Evolutionary conservation across 441 rosid species (phyloP).

Genomic region (Melastoma candidum): DNA sequence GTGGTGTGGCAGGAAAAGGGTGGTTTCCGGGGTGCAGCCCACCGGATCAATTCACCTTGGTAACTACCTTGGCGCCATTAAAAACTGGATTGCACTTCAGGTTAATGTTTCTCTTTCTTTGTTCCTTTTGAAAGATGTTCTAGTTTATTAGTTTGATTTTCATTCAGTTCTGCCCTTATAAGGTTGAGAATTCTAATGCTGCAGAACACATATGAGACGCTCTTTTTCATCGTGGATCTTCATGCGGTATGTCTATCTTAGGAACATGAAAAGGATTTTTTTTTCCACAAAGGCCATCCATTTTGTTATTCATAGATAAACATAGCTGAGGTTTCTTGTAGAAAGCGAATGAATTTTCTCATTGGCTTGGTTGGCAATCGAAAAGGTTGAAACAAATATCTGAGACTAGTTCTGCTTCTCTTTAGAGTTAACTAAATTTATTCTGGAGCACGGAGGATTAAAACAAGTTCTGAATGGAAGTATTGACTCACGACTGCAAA

Average conservation of each 20-base stretch:
- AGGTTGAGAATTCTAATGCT: conserved; percentile 6
- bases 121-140: background rate
- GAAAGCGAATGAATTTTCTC: no score
- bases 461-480: no score
- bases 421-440: no score
- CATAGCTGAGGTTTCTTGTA: no score
- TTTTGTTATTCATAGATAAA: background rate
- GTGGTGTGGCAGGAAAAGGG: conserved; percentile 45
- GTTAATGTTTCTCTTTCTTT: conserved; percentile 20
- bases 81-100: conserved; percentile 85
- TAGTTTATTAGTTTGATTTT: background rate
- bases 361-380: no score
- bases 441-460: no score
- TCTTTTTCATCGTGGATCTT: conserved; percentile 79
- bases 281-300: conserved; percentile 4
- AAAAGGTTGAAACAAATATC: no score
- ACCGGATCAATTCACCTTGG: conserved; percentile 88
- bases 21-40: conserved; percentile 93
- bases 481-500: no score
- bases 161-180: background rate
- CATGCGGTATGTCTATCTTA: conserved; percentile 55
- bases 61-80: conserved; percentile 87
- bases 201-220: conserved; percentile 78
- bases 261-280: background rate
- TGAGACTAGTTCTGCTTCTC: no score